Conservation (phyloP, 2,329 filamentous ascomycete genomes). For the Phialophora expanda region DNA sequence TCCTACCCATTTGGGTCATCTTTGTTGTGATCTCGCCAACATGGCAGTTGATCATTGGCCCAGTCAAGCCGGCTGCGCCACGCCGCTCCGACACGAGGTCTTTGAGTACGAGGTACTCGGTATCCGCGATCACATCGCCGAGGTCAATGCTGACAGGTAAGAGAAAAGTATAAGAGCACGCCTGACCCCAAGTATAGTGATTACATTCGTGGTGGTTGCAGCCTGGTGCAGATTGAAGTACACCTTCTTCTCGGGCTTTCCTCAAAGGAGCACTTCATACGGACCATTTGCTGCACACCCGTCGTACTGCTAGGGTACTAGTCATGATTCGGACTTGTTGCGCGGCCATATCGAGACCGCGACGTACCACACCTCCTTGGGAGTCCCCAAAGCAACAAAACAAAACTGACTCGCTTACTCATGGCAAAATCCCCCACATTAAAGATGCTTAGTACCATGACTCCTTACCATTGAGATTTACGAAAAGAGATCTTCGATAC, state of each 20-base stretch:
- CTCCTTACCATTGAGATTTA: background rate
- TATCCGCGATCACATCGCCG: background rate
- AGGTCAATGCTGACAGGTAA: background rate
- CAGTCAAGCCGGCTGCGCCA: slow-evolving; percentile 2
- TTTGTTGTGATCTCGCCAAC: slow-evolving; percentile 7
- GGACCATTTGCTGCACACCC: background rate
- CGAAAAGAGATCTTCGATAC: background rate
- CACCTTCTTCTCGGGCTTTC: slow-evolving; percentile 1
- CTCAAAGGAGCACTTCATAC: background rate
- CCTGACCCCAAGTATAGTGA: slow-evolving; percentile 2
- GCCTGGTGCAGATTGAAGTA: background rate
- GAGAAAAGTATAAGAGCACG: slow-evolving; percentile 3
- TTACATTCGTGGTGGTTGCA: slow-evolving; percentile 1
- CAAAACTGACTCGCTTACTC: too few relatives aligned
- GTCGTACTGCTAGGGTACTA: background rate
- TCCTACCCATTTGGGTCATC: slow-evolving; percentile 8
- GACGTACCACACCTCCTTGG: background rate
- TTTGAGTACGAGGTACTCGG: too few relatives aligned
- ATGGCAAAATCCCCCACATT: background rate
- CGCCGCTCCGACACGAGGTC: background rate
- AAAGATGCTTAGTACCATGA: background rate
- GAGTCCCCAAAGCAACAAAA: background rate
- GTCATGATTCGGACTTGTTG: slow-evolving; percentile 17
- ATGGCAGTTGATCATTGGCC: background rate
- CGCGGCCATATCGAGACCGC: background rate